Base-by-base conservation (phyloP, 129 eudicot species). In the Flaveria ramosissima region DNA sequence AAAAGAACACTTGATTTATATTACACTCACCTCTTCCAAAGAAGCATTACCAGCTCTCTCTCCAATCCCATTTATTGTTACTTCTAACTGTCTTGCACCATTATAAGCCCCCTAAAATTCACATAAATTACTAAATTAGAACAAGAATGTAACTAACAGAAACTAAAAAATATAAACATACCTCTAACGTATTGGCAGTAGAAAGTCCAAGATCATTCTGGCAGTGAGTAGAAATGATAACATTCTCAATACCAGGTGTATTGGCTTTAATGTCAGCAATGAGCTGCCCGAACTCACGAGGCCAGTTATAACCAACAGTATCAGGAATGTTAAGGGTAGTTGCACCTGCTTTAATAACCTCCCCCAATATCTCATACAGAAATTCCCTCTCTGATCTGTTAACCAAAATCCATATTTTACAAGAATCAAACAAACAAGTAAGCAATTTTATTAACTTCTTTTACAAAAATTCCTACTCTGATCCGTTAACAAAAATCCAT, bases 1-100 rank as follows among this genome's bases (percentile, higher is more conserved):
- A 42, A 19, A 41, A 16, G 0, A 41, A 68, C 30, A 42, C 53
- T 68, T 68, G 50, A 17, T 41, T 19, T 42, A 17, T 7, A 81
- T 63, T 68, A 51, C 23, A 55, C 87, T 51, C 68, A 91, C 97
- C 92, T 91, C 95, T 82, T 91, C 95, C 46, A 91, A 60, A 60
- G 97, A 88, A 53, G 97, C 95, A 78, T 91, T 91, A 23, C 97
- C 95, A 76, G 95, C 97, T 85, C 97, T 83, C 81, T 91, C 97
- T 27, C 97, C 97, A 16, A 91, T 91, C 45, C 97, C 95, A 74
- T 91, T 91, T 51, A 91, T 85, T n/a, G 94, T 91, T 47, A 88
- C 94, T 77, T 91, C 95, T 10, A 91, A 48, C 60, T 91, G 95
- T 77, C 94, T 83, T 41, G 97, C 97, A 36, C 97, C 95, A 45